phyloP scores from a whole-genome alignment of 805 yeast genomes.

The Saccharomycopsis capsularis region DNA sequence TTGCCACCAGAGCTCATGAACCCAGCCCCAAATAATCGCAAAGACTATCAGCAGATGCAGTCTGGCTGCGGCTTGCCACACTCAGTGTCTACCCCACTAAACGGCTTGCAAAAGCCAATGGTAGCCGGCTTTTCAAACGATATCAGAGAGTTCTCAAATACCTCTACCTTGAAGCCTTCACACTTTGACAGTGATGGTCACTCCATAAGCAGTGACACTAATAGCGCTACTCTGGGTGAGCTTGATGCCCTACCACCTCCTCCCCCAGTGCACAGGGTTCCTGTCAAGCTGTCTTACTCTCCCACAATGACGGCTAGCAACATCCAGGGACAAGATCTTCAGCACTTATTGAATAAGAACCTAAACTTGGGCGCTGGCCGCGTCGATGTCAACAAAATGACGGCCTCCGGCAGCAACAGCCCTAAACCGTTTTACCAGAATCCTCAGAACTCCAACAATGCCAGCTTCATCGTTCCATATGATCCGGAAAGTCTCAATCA shows the following conservation, averaged over 20 bases:
- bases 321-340: too few relatives aligned
- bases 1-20: neutral
- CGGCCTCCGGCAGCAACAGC: neutral
- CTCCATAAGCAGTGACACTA: constrained; percentile 1
- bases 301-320: neutral
- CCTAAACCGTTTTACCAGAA: neutral
- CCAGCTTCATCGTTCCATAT: constrained; percentile 27
- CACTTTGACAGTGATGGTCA: neutral
- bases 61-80: constrained; percentile 3
- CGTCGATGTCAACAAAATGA: neutral
- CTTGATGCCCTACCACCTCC: constrained; percentile 22
- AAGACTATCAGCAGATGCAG: neutral
- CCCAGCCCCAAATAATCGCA: neutral
- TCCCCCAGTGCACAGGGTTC: constrained; percentile 18
- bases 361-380: neutral
- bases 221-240: constrained; percentile 4
- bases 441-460: constrained; percentile 1
- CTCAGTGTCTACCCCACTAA: constrained; percentile 13
- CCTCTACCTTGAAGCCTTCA: constrained; percentile 17
- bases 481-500: constrained; percentile 29
- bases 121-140: neutral
- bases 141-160: constrained; percentile 18
- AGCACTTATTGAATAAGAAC: neutral
- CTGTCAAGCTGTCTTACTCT: constrained; percentile 2
- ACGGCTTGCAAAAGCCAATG: neutral